Percentiles rank a stretch among this genome's conserved stretches.
phyloP scores from a whole-genome alignment of 2,329 filamentous ascomycete species.

The Dothideomycetes sp. region DNA sequence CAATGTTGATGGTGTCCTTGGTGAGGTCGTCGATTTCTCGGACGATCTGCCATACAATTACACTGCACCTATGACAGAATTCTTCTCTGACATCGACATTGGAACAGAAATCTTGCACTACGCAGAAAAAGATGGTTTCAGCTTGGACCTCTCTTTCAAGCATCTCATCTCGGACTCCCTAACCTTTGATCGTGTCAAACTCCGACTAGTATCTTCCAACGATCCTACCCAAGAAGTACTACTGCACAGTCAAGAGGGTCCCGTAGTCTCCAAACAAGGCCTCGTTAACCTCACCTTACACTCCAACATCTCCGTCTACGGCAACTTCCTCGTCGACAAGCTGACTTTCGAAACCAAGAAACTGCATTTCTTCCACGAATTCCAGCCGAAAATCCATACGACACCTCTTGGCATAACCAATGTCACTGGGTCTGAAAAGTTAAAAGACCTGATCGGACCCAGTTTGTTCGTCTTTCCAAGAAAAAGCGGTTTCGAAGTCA shows the following conservation, averaged over 20 bases:
- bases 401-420: conserved; percentile 41
- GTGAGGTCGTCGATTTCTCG: conserved; percentile 40
- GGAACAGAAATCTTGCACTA: conserved; percentile 61
- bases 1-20: conserved; percentile 29
- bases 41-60: conserved; percentile 50
- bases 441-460: conserved; percentile 28
- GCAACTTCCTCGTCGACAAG: conserved; percentile 66
- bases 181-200: conserved; percentile 52
- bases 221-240: conserved; percentile 58
- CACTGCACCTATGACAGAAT: conserved; percentile 58
- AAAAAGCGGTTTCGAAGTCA: conserved; percentile 57
- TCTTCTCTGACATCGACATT: conserved; percentile 63
- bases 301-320: conserved; percentile 54
- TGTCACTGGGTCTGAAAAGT: conserved; percentile 27
- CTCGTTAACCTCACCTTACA: conserved; percentile 43
- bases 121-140: conserved; percentile 64
- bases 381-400: conserved; percentile 42
- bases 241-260: conserved; percentile 45
- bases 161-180: conserved; percentile 67
- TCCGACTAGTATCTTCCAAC: conserved; percentile 52
- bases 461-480: conserved; percentile 67
- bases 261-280: conserved; percentile 46
- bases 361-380: conserved; percentile 56
- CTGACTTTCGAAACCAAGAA: conserved; percentile 57
- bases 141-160: conserved; percentile 56